phyloP scores from a whole-genome alignment of 345 rosid genomes.

The Moricandia moricandioides region DNA sequence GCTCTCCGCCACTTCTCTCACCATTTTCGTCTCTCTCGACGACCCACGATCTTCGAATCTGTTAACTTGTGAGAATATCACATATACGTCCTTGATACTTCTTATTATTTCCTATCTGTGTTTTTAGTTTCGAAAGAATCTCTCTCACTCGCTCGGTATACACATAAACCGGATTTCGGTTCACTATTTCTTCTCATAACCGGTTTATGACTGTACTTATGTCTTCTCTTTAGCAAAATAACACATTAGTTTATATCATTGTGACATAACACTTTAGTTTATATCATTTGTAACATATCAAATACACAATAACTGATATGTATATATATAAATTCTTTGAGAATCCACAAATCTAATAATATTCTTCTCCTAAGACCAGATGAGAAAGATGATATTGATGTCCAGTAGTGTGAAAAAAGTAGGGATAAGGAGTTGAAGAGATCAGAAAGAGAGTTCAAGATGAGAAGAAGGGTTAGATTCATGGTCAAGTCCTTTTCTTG shows the following conservation, averaged over 20 bases:
- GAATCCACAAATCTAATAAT: background rate
- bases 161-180: conserved; percentile 13
- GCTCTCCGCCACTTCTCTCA: conserved; percentile 90
- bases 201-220: background rate
- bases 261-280: background rate
- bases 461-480: conserved; percentile 40
- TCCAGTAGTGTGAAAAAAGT: background rate
- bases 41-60: too few relatives aligned
- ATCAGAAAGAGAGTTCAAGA: conserved; percentile 43
- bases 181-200: background rate
- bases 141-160: background rate
- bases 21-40: conserved; percentile 43
- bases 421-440: background rate
- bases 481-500: conserved; percentile 51
- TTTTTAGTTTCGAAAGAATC: background rate
- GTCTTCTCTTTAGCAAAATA: background rate
- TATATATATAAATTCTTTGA: background rate
- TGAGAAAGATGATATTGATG: background rate
- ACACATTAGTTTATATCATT: background rate
- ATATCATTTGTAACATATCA: too few relatives aligned
- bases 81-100: conserved; percentile 7
- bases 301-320: background rate
- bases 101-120: background rate
- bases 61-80: conserved; percentile 1
- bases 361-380: conserved; percentile 9